These are phyloP conservation scores for Chrysosporium queenslandicum DNA, from an alignment of 2,329 filamentous ascomycete genomes.

Conservation along the genomic window DNA sequence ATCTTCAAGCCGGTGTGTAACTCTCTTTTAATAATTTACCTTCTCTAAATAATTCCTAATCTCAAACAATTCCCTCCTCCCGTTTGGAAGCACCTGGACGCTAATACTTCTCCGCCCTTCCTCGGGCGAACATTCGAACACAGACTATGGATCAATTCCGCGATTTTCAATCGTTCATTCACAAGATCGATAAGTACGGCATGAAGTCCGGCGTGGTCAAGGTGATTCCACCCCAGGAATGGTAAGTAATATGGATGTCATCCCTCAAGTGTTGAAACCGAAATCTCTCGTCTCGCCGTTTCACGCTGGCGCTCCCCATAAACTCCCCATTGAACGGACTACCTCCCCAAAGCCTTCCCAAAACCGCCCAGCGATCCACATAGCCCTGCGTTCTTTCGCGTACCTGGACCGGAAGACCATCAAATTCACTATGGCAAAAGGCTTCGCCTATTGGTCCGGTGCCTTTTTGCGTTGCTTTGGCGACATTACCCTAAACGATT, in stretches of 20 bases:
- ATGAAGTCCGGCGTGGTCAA: conserved; percentile 98
- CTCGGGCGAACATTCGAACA: background rate
- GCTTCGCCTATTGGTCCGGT: background rate
- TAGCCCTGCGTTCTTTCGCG: background rate
- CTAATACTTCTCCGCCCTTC: too few species aligned
- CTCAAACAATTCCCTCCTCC: too few species aligned
- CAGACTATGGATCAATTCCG: conserved; percentile 85
- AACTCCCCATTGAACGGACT: background rate
- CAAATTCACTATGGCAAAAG: background rate
- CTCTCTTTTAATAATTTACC: too few species aligned
- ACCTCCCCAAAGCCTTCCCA: background rate
- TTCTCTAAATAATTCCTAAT: too few species aligned
- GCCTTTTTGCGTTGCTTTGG: background rate
- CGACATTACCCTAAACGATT: background rate
- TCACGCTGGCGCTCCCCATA: background rate
- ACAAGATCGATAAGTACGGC: conserved; percentile 81
- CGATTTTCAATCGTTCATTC: conserved; percentile 85
- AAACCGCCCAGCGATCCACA: background rate
- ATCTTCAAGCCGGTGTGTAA: conserved; percentile 74
- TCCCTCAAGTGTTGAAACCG: background rate
- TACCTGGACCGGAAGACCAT: background rate
- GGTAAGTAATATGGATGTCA: conserved; percentile 48
- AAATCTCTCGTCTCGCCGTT: background rate
- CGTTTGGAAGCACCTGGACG: too few species aligned
- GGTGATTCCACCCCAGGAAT: conserved; percentile 85